Conservation (phyloP, 2,329 filamentous ascomycete species). For the Colletotrichum noveboracense region DNA sequence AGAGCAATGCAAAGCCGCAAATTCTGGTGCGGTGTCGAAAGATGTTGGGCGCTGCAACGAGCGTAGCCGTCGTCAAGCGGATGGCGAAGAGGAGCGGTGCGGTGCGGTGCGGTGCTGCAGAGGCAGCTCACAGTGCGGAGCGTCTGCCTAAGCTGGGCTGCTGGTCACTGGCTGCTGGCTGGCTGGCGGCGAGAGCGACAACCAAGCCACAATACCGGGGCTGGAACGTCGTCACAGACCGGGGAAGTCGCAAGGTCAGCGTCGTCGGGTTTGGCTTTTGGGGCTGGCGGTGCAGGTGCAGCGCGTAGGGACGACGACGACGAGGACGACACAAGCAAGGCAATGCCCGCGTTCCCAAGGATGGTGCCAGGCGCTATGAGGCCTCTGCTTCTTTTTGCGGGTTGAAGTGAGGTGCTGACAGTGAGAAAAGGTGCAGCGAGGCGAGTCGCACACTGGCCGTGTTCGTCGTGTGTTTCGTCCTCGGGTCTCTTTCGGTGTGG, state of each 20-base stretch:
- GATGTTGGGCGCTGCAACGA: background rate
- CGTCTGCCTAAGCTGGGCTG: background rate
- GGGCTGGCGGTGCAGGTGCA: background rate
- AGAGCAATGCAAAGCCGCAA: background rate
- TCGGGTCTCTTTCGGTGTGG: background rate
- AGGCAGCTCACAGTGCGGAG: background rate
- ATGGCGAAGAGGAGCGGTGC: background rate
- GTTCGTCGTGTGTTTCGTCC: constrained; percentile 11
- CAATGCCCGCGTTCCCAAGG: background rate
- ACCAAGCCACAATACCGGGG: constrained; percentile 22
- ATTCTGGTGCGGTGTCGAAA: background rate
- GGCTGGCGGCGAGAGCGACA: constrained; percentile 13
- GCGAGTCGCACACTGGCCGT: constrained; percentile 10
- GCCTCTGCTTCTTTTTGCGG: background rate
- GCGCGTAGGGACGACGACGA: background rate
- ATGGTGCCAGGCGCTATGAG: background rate
- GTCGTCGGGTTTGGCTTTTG: constrained; percentile 2
- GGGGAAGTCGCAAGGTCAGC: background rate
- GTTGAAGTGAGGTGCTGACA: background rate
- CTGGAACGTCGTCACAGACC: constrained; percentile 12
- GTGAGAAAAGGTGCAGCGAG: background rate
- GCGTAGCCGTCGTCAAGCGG: background rate
- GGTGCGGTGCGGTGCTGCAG: background rate
- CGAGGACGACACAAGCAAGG: background rate
- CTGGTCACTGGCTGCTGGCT: background rate